Base-by-base conservation (phyloP, 2,329 filamentous ascomycete genomes). In the Epichloe hybrida region DNA sequence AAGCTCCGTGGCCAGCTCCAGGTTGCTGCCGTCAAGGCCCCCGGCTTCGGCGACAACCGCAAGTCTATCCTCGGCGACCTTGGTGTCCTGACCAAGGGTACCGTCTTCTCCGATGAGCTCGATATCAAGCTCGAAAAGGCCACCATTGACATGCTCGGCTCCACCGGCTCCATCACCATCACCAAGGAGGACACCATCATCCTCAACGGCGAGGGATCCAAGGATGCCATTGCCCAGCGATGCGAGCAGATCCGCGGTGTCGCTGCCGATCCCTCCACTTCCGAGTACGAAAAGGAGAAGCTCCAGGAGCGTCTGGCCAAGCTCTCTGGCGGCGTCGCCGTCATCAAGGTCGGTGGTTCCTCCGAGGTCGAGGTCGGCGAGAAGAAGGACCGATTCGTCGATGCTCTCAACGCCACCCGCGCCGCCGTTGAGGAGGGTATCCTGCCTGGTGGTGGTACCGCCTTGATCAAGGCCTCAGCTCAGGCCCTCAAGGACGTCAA, bases 221-320 rank as follows among this genome's bases (percentile, higher is more conserved):
- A 97, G 80, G 93, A 98, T 66, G 70, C 79, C 59, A 94, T 98
- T 64, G 73, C 86, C 58, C 89, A 96, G 79, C 87, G 93, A 68
- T 97, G 93, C 74, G 93, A 98, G 76, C 93, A 98, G 79, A 98
- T 98, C 72, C 90, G 93, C 61, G 90, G 91, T 60, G 89, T 97
- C 72, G 95, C 96, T 77, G 79, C 77, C 56, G 93, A 98, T 75
- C 86, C 91, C 58, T 84, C 80, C 62, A 98, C 93, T 57, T 96
- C 90, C 46, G 93, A 98, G 66, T 98, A 98, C 75, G 93, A 98
- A 82, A 97, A 96, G 82, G 93, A 98, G 86, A 98, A 98, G 83
- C 88, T 98, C 58, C 93, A 97, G 77, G 93, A 98, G 79, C 93
- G 93, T 75, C 87, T 98, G 55, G 93, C 93, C 62, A 98, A 98